A percentile compares a stretch with the other conserved stretches of the same genome.
These are phyloP conservation scores for Scheffersomyces coipomensis DNA, from an alignment of 805 yeast genomes.

Conservation along the genomic window DNA sequence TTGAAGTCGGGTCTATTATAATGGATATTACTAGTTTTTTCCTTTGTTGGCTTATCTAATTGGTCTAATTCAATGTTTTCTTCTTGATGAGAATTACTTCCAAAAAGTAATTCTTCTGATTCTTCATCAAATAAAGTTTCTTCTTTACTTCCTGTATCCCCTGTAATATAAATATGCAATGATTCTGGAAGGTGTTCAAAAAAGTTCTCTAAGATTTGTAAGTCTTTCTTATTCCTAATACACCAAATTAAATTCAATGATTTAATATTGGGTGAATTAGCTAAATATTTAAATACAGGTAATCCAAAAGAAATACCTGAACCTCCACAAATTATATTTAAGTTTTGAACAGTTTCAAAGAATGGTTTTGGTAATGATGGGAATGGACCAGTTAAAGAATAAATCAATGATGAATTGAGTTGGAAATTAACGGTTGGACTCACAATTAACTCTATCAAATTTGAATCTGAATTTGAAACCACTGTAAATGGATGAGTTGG, in stretches of 20 bases:
- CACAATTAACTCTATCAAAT: conserved; percentile 41
- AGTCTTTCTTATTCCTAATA: conserved; percentile 44
- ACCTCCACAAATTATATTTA: conserved; percentile 65
- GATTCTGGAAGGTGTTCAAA: conserved; percentile 18
- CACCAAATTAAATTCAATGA: conserved; percentile 54
- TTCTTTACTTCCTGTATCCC: conserved; percentile 5
- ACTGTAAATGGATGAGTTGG: conserved; percentile 73
- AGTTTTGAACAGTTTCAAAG: conserved; percentile 48
- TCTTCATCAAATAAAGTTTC: conserved; percentile 13
- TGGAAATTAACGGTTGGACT: conserved; percentile 31
- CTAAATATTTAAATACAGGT: conserved; percentile 47
- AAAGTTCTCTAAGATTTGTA: conserved; percentile 42
- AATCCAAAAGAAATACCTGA: conserved; percentile 68
- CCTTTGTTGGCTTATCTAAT: conserved; percentile 14
- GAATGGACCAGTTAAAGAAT: conserved; percentile 28
- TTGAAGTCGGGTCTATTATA: conserved; percentile 46
- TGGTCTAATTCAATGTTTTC: conserved; percentile 22
- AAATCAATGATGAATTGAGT: conserved; percentile 9
- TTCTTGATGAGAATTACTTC: conserved; percentile 5
- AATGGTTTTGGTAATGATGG: conserved; percentile 45
- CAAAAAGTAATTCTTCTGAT: conserved; percentile 15
- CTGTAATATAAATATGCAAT: conserved; percentile 40
- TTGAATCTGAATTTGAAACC: conserved; percentile 43
- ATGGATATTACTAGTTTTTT: conserved; percentile 1
- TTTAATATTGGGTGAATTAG: conserved; percentile 14